phyloP scores from a whole-genome alignment of 345 rosid species.

The Eucalyptus brandiana region DNA sequence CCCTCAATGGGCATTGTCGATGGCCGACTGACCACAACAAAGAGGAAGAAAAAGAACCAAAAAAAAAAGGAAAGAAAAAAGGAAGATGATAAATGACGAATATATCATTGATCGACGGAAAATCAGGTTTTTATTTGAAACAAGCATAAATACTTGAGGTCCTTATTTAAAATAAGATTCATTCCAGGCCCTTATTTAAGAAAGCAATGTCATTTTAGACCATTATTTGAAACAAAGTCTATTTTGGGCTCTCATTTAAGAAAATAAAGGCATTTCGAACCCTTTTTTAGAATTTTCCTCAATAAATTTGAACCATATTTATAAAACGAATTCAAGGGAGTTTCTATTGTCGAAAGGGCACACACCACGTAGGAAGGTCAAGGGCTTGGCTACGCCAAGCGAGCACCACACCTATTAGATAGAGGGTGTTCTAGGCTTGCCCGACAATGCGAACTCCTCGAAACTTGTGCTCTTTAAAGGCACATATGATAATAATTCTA shows the following conservation, averaged over 20 bases:
- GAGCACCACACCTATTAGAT: neutral
- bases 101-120: fast-evolving
- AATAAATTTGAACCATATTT: neutral
- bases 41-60: no score
- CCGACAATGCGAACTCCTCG: fast-evolving
- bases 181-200: fast-evolving
- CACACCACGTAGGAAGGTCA: neutral
- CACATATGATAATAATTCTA: no score
- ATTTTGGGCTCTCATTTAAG: fast-evolving
- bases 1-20: no score
- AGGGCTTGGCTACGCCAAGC: neutral
- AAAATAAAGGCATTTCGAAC: fast-evolving
- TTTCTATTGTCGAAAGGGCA: neutral
- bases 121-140: no score
- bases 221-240: fast-evolving
- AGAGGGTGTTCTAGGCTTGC: neutral
- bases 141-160: no score
- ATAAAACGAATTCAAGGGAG: neutral
- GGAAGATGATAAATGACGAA: no score
- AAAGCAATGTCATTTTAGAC: no score
- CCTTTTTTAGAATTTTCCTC: no score
- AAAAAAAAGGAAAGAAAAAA: no score
- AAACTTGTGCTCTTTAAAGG: neutral
- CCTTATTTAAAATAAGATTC: no score
- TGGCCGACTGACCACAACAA: fast-evolving